Evolutionary conservation across 768 basidiomycete genomes (phyloP).

Genomic region (Clitopilus hobsonii): DNA sequence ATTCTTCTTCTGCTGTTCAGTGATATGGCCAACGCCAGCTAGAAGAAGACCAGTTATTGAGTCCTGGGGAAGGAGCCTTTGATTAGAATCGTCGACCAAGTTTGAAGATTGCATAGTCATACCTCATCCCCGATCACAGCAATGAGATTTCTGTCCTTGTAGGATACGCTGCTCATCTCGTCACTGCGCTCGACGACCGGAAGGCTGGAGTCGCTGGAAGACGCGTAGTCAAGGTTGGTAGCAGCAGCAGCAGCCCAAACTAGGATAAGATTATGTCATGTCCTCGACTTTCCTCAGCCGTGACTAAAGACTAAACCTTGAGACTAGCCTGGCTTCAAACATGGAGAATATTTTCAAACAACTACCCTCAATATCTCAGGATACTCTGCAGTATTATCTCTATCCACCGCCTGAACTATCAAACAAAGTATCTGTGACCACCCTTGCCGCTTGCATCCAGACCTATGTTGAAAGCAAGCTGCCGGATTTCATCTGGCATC

Average conservation of each 20-base stretch:
- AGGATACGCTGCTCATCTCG: conserved; percentile 29
- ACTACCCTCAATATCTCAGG: conserved; percentile 77
- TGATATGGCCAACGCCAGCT: conserved; percentile 91
- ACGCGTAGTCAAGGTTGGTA: neutral
- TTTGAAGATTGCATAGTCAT: conserved; percentile 8
- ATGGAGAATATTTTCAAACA: conserved; percentile 69
- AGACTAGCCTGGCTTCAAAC: neutral
- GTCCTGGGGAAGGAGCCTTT: conserved; percentile 52
- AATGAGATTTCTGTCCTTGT: conserved; percentile 81
- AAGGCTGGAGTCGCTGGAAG: neutral
- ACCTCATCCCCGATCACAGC: conserved; percentile 99
- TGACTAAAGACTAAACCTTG: neutral
- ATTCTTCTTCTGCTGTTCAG: conserved; percentile 92
- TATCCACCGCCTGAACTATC: conserved; percentile 51
- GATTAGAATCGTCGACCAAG: conserved; percentile 9
- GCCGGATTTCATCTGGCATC: conserved; percentile 72
- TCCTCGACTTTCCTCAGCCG: neutral
- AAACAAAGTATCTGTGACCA: conserved; percentile 57
- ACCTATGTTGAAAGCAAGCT: conserved; percentile 51
- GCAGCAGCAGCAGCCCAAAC: conserved; percentile 4
- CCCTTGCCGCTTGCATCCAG: conserved; percentile 66
- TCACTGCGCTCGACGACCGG: conserved; percentile 6
- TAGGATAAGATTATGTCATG: conserved; percentile 9
- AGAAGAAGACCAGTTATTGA: conserved; percentile 94
- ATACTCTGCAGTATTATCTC: conserved; percentile 75